A percentile compares a stretch with the other conserved stretches of the same genome.
These are phyloP conservation scores for Lachancea dasiensis DNA, from an alignment of 805 yeast genomes.

Conservation along the genomic window DNA sequence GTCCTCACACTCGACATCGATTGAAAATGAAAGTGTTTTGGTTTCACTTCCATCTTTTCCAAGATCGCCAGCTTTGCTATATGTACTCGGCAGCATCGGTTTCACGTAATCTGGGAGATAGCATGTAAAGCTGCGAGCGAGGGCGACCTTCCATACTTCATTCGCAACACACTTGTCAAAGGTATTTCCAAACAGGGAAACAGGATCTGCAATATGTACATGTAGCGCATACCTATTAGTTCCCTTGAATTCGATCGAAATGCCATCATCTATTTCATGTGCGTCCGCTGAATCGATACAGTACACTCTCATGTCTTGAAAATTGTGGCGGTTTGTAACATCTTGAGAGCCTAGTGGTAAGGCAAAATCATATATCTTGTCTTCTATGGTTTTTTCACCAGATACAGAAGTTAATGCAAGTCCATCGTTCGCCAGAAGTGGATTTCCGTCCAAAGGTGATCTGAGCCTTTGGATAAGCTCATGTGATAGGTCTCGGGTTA, in stretches of 20 bases:
- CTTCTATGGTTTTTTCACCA: conserved; percentile 38
- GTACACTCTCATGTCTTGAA: conserved; percentile 49
- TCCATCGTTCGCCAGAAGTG: conserved; percentile 45
- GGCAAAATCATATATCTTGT: conserved; percentile 29
- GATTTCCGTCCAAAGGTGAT: conserved; percentile 36
- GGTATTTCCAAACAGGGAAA: conserved; percentile 46
- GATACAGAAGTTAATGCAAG: conserved; percentile 44
- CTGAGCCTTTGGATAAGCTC: conserved; percentile 39
- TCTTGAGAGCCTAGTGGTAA: conserved; percentile 10
- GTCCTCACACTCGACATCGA: conserved; percentile 29
- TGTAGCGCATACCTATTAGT: conserved; percentile 41
- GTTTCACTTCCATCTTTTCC: conserved; percentile 39
- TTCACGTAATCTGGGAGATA: conserved; percentile 63
- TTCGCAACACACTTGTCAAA: conserved; percentile 23
- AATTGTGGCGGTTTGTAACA: conserved; percentile 34
- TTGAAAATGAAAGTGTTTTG: conserved; percentile 44
- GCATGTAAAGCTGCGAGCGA: conserved; percentile 54
- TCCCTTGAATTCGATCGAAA: conserved; percentile 45
- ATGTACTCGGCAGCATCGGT: conserved; percentile 63
- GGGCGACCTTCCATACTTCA: conserved; percentile 46
- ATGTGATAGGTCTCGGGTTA: conserved; percentile 49
- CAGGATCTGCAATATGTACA: conserved; percentile 84
- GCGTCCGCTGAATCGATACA: conserved; percentile 81
- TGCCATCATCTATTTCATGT: conserved; percentile 91
- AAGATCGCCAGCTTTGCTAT: conserved; percentile 47